These are phyloP conservation scores for Purpureocillium takamizusanense DNA, from an alignment of 2,329 filamentous ascomycete genomes.

Conservation along the genomic window DNA sequence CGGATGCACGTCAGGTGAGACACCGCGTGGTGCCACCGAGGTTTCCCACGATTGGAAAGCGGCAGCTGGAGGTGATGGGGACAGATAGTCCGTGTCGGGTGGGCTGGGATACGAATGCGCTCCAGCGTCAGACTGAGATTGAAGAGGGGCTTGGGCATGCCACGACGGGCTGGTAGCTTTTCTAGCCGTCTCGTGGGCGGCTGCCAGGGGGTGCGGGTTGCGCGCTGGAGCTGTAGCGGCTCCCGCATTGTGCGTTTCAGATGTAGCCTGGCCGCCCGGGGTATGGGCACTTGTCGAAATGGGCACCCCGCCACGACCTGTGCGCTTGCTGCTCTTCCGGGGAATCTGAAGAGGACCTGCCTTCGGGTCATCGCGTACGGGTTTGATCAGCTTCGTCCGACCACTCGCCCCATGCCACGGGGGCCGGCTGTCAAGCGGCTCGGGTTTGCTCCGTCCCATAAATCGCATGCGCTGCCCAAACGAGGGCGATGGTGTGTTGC, in stretches of 20 bases:
- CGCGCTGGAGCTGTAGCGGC: constrained; percentile 13
- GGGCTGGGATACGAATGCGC: constrained; percentile 23
- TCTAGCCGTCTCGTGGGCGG: constrained; percentile 20
- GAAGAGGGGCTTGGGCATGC: no score
- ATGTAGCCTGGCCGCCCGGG: constrained; percentile 1
- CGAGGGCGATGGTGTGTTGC: constrained; percentile 16
- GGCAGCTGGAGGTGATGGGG: constrained; percentile 10
- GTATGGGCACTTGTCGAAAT: neutral
- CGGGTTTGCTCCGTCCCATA: constrained; percentile 25
- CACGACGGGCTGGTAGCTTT: constrained; percentile 13
- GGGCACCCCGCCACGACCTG: constrained; percentile 5
- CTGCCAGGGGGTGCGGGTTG: constrained; percentile 15
- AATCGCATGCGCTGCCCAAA: constrained; percentile 25
- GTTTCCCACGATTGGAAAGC: constrained; percentile 3
- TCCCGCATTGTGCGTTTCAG: constrained; percentile 23
- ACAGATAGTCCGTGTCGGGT: constrained; percentile 18
- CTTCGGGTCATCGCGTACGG: constrained; percentile 51
- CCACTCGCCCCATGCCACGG: constrained; percentile 69
- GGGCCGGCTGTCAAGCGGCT: constrained; percentile 35
- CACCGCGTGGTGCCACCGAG: constrained; percentile 10
- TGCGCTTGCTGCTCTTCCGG: constrained; percentile 37
- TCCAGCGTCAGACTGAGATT: neutral
- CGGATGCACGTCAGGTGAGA: constrained; percentile 13
- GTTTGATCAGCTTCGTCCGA: constrained; percentile 52
- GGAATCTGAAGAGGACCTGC: constrained; percentile 49